phyloP scores from a whole-genome alignment of 306 rosid species.

The Vicia villosa region DNA sequence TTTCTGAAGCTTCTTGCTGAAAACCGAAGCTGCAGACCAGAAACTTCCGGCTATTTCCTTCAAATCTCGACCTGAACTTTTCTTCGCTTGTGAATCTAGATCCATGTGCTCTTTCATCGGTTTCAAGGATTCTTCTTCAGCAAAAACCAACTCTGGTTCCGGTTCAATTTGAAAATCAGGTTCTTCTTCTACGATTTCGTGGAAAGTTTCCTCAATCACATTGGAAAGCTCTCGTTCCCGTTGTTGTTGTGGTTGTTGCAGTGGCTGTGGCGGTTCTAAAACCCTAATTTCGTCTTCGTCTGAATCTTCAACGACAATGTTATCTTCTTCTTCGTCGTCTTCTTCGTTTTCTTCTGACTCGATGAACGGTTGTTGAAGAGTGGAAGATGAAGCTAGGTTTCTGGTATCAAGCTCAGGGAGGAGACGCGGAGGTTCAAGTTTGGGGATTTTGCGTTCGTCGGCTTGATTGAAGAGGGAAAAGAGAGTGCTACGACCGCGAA shows the following conservation, averaged over 20 bases:
- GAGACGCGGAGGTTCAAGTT: slow-evolving; percentile 40
- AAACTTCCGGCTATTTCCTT: slow-evolving; percentile 94
- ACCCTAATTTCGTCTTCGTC: slow-evolving; percentile 43
- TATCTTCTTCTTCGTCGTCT: slow-evolving; percentile 42
- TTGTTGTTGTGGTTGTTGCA: too few species aligned
- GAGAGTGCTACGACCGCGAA: slow-evolving; percentile 78
- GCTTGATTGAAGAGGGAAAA: slow-evolving; percentile 70
- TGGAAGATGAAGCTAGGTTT: slow-evolving; percentile 48
- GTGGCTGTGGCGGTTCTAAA: slow-evolving; percentile 40
- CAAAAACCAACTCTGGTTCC: slow-evolving; percentile 20
- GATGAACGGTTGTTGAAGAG: slow-evolving; percentile 56
- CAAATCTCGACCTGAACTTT: slow-evolving; percentile 71
- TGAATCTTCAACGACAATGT: slow-evolving; percentile 27
- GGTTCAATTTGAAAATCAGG: not conserved
- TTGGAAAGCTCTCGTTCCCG: not conserved
- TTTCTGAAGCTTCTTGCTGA: slow-evolving; percentile 94
- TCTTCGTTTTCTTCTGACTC: slow-evolving; percentile 50
- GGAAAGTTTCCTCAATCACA: slow-evolving; percentile 62
- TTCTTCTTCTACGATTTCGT: slow-evolving; percentile 67
- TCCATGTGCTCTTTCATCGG: slow-evolving; percentile 92
- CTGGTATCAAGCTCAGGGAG: slow-evolving; percentile 42
- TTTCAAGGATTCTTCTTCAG: slow-evolving; percentile 57
- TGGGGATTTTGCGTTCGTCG: slow-evolving; percentile 66
- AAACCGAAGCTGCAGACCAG: slow-evolving; percentile 97
- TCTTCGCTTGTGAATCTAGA: slow-evolving; percentile 84